These are phyloP conservation scores for Wilcoxina mikolae DNA, from an alignment of 495 filamentous ascomycete genomes.

Conservation along the genomic window DNA sequence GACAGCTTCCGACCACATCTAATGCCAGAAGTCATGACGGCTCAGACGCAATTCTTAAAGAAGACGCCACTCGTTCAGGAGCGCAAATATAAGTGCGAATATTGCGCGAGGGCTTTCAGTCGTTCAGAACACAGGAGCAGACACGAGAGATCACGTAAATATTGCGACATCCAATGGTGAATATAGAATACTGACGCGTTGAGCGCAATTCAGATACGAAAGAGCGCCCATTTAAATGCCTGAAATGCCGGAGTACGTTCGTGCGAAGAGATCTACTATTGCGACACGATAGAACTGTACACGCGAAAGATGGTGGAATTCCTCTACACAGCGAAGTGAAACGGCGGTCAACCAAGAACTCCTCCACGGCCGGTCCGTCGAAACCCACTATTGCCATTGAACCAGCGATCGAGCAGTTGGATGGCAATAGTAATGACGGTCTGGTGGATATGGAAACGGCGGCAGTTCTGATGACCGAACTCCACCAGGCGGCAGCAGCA, in stretches of 20 bases:
- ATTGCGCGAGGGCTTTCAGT: conserved; percentile 93
- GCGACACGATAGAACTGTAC: conserved; percentile 94
- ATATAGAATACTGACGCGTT: neutral
- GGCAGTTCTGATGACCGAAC: conserved; percentile 96
- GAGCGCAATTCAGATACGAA: conserved; percentile 61
- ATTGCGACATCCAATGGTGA: conserved; percentile 1
- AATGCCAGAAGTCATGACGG: conserved; percentile 41
- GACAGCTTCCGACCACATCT: conserved; percentile 32
- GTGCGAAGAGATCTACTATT: conserved; percentile 91
- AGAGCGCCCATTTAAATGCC: conserved; percentile 95
- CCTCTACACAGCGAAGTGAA: conserved; percentile 91
- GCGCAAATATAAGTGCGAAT: conserved; percentile 99
- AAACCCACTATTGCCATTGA: conserved; percentile 78
- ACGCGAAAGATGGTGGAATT: conserved; percentile 94
- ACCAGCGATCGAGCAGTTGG: conserved; percentile 81
- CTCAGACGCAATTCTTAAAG: conserved; percentile 34
- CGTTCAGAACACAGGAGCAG: conserved; percentile 91
- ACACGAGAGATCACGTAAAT: conserved; percentile 97
- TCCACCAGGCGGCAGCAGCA: conserved; percentile 89
- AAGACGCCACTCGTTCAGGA: conserved; percentile 56
- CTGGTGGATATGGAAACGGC: conserved; percentile 96
- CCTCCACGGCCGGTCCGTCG: conserved; percentile 43
- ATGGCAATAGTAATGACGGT: conserved; percentile 71
- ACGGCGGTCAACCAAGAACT: conserved; percentile 51
- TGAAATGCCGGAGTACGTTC: conserved; percentile 96